Percentiles rank a stretch among this genome's conserved stretches.
Evolutionary conservation across 1,284 basidiomycete genomes (phyloP).

Genomic region (Melampsora larici-populina): DNA sequence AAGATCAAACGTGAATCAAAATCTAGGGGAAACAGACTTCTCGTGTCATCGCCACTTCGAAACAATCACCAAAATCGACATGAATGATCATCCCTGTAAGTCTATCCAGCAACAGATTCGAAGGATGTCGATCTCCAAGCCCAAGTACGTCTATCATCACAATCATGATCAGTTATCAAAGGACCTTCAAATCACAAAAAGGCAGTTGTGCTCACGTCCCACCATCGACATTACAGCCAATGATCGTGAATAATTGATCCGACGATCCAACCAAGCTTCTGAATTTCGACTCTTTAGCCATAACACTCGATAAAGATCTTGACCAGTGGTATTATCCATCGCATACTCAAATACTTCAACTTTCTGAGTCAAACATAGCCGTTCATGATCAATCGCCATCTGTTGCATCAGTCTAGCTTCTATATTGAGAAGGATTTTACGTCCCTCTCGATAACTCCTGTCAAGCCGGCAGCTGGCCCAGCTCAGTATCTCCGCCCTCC

Average conservation of each 20-base stretch:
- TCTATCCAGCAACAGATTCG: slow-evolving; percentile 88
- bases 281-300: slow-evolving; percentile 95
- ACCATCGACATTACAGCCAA: slow-evolving; percentile 92
- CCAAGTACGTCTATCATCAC: slow-evolving; percentile 74
- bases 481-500: too few relatives aligned
- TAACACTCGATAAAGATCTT: slow-evolving; percentile 95
- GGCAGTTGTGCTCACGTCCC: slow-evolving; percentile 43
- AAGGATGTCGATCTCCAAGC: slow-evolving; percentile 96
- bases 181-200: too few relatives aligned
- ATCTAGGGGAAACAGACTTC: slow-evolving; percentile 45
- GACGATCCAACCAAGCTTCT: slow-evolving; percentile 94
- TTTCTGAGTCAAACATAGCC: slow-evolving; percentile 88
- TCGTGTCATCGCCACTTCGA: slow-evolving; percentile 56
- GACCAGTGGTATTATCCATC: slow-evolving; percentile 95
- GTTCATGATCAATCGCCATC: slow-evolving; percentile 99
- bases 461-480: too few relatives aligned
- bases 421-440: slow-evolving; percentile 95
- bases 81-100: slow-evolving; percentile 92
- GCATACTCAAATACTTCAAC: slow-evolving; percentile 99
- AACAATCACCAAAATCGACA: slow-evolving; percentile 76
- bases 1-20: background rate
- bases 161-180: background rate
- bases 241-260: slow-evolving; percentile 93
- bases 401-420: slow-evolving; percentile 98
- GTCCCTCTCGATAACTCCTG: slow-evolving; percentile 62